Conservation (phyloP, 2,329 filamentous ascomycete genomes). For the Hypoxylon sp. region DNA sequence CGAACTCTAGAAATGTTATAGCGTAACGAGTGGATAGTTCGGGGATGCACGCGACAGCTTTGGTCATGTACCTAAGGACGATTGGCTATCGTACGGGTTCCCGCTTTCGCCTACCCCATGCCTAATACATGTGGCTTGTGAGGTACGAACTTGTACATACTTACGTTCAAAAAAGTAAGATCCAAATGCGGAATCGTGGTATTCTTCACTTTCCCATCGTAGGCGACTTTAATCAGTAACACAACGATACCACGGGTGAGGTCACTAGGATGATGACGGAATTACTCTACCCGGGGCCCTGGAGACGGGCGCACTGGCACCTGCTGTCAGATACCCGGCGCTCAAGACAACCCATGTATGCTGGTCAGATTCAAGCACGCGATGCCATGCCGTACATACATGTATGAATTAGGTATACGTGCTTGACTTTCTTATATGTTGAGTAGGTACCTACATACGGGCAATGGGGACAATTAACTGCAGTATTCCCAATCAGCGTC, state of each 20-base stretch:
- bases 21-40: constrained; percentile 17
- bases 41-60: constrained; percentile 38
- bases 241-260: constrained; percentile 27
- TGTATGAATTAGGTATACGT: constrained; percentile 4
- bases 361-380: constrained; percentile 18
- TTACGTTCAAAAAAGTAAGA: constrained; percentile 9
- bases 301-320: constrained; percentile 34
- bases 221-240: constrained; percentile 35
- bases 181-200: constrained; percentile 35
- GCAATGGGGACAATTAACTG: background rate
- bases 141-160: constrained; percentile 22
- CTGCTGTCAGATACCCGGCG: constrained; percentile 24
- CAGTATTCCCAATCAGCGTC: background rate
- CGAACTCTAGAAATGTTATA: background rate
- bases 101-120: constrained; percentile 6
- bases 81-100: constrained; percentile 42
- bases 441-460: background rate
- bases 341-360: constrained; percentile 13
- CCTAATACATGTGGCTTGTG: constrained; percentile 11
- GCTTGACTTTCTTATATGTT: background rate
- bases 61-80: constrained; percentile 22
- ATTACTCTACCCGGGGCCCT: constrained; percentile 40
- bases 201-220: constrained; percentile 28
- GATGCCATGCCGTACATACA: background rate
- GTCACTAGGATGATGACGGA: constrained; percentile 46